Percentiles rank a stretch among this genome's conserved stretches.
phyloP scores from a whole-genome alignment of 2,329 filamentous ascomycete species.

The Beauveria brongniartii region DNA sequence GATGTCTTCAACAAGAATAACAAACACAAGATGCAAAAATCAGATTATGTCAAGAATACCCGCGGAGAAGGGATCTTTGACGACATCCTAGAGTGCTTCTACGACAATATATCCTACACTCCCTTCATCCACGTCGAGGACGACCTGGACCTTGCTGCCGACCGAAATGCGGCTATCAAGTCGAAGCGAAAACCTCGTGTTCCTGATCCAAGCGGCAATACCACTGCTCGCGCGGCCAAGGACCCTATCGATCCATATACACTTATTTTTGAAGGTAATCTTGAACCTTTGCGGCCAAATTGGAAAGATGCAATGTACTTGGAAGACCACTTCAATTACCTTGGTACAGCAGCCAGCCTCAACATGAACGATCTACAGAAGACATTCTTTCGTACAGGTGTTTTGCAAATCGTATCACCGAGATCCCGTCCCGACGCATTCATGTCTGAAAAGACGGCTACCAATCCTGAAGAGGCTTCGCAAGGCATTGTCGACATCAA shows the following conservation, averaged over 20 bases:
- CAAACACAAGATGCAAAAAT: constrained; percentile 97
- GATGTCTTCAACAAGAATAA: constrained; percentile 99
- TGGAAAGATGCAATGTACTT: constrained; percentile 87
- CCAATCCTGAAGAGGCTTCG: constrained; percentile 77
- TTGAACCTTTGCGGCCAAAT: constrained; percentile 74
- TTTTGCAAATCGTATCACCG: constrained; percentile 90
- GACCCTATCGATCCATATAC: constrained; percentile 95
- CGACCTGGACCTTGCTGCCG: constrained; percentile 70
- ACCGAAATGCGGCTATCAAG: constrained; percentile 63
- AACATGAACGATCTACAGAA: constrained; percentile 77
- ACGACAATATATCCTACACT: constrained; percentile 97
- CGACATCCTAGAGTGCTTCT: constrained; percentile 90
- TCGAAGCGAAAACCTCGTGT: constrained; percentile 64
- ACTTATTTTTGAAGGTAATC: constrained; percentile 80
- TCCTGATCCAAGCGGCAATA: constrained; percentile 45
- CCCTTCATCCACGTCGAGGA: constrained; percentile 98
- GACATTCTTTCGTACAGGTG: constrained; percentile 83
- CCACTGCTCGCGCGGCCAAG: constrained; percentile 55
- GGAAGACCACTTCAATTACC: constrained; percentile 85
- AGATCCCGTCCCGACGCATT: constrained; percentile 92
- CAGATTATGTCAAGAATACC: constrained; percentile 92
- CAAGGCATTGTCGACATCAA: constrained; percentile 96
- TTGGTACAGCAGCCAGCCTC: constrained; percentile 66
- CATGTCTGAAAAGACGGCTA: constrained; percentile 77
- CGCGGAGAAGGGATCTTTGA: constrained; percentile 86